A percentile compares a stretch with the other conserved stretches of the same genome.
phyloP scores from a whole-genome alignment of 2,329 filamentous ascomycete genomes.

The Curvularia sp. region DNA sequence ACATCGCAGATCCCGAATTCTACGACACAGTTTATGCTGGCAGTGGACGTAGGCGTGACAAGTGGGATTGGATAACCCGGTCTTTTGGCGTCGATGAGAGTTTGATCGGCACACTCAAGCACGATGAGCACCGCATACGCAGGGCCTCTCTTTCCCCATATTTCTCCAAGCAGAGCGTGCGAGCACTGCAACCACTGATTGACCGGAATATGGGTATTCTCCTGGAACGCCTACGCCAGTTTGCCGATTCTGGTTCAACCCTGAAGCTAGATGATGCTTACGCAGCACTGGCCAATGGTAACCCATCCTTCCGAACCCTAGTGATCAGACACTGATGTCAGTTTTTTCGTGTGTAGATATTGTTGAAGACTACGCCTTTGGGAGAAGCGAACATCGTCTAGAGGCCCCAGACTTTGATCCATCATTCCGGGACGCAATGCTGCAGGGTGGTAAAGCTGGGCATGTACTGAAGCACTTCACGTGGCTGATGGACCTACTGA shows the following conservation, averaged over 20 bases:
- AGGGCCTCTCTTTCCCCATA: conserved; percentile 32
- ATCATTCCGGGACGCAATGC: conserved; percentile 3
- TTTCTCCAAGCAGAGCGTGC: conserved; percentile 28
- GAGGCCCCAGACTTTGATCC: conserved; percentile 2
- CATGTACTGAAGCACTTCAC: conserved; percentile 5
- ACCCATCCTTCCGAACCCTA: not conserved
- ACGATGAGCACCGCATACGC: conserved; percentile 34
- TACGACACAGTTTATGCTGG: conserved; percentile 7
- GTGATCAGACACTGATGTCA: not conserved
- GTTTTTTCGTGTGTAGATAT: not conserved
- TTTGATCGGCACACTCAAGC: conserved; percentile 26
- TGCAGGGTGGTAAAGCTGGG: conserved; percentile 1
- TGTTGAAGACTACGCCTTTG: conserved; percentile 1
- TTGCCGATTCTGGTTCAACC: conserved; percentile 5
- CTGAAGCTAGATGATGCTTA: conserved; percentile 10
- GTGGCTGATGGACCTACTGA: conserved; percentile 7
- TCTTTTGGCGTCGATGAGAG: conserved; percentile 21
- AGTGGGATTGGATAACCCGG: conserved; percentile 1
- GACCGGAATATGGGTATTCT: conserved; percentile 1
- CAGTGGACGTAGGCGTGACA: conserved; percentile 1
- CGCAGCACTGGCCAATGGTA: conserved; percentile 4
- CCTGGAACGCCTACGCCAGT: conserved; percentile 1
- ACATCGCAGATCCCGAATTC: conserved; percentile 19
- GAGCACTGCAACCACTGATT: conserved; percentile 1
- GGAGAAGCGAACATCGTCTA: conserved; percentile 5